Base-by-base conservation (phyloP, 2,329 filamentous ascomycete species). In the Aspergillus sp. region DNA sequence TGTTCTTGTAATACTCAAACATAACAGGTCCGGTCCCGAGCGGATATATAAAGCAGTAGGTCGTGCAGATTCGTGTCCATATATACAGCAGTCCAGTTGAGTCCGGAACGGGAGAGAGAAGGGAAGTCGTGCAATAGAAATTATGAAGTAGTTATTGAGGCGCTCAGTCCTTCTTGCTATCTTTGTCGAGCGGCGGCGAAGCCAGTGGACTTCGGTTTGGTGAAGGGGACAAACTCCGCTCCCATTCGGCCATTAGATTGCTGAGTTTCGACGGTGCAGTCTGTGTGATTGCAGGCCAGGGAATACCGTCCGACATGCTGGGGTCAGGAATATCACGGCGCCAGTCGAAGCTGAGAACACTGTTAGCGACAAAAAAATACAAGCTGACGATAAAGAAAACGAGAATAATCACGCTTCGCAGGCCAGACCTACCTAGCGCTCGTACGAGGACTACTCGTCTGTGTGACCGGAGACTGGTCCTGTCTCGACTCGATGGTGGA, bases 231-330 rank as follows among this genome's bases (percentile, higher is more conserved):
- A 93, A 78, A 64, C 85, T 90, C 73, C 86, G 90, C 77, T 98
- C 93, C 90, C 91, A 96, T 70, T 96, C 92, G 63, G 87, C 89
- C 86, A 97, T 91, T 57, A 96, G 81, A 61, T 89, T 90, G 37
- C 91, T 90, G 65, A 97, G 78, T 66, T 91, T 92, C 64, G 86
- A 87, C 0, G 92, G 90, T 8, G 86, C 84, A 43, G 92, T 77
- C 62, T 88, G 86, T 70, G 87, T 87, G 56, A 96, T 82, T 48
- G 88, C 84, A 49, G 87, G 87, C 77, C 90, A 91, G 27, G 89
- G 79, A 14, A 81, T 79, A 52, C 73, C 71, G 51, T 78, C 76
- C 39, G 72, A 69, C 14, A 71, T 68, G 50, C 65, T 72, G 44
- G 68, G 66, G 56, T 73, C 69, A 11, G 65, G 68, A 27, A 65